Evolutionary conservation across 2,329 filamentous ascomycete species (phyloP), one percentile per base, ranked within the genome.

Genomic region (Rhytidhysteron rufulum): DNA sequence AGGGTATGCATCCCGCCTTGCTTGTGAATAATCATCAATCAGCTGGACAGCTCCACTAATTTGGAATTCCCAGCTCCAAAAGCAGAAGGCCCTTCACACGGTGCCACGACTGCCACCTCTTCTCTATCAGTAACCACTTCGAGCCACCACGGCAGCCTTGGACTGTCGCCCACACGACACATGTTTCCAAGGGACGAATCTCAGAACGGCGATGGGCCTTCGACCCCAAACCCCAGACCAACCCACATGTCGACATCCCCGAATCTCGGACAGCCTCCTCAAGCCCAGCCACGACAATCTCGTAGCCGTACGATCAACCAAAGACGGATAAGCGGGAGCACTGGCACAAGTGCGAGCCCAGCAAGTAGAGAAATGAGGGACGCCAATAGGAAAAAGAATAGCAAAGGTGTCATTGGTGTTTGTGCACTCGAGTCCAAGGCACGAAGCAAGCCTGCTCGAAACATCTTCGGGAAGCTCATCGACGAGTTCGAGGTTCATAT

Each of bases 341-440:
- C 86, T 29, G 83, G 75, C n/a, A 80, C 83, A 29, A 93, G 86
- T 67, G 93, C 85, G 60, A 93, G 86, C 56, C 84, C 85, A 5
- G 86, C 83, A 49, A 85, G 83, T 50, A 49, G 60, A 45, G 77
- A 83, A 39, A 54, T 65, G 55, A 79, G 77, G 58, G 76, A 83
- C 55, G 75, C 34, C 7, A 42, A 42, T 17, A 40, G 40, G 17
- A 60, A 65, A 48, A 65, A 67, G 40, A 65, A 66, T 37, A 68
- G 66, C 15, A 68, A 81, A 45, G 82, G 82, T 45, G 78, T 74
- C 43, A 95, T 98, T 58, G 93, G 93, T 38, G 88, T 98, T 8
- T 98, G 93, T 64, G 94, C 93, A 17, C 74, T 98, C 43, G 93
- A 98, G 68, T 80, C 91, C 53, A 98, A 98, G 70, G 93, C 93